Conservation (phyloP, 2,329 filamentous ascomycete genomes). For the Thelonectria rubi region DNA sequence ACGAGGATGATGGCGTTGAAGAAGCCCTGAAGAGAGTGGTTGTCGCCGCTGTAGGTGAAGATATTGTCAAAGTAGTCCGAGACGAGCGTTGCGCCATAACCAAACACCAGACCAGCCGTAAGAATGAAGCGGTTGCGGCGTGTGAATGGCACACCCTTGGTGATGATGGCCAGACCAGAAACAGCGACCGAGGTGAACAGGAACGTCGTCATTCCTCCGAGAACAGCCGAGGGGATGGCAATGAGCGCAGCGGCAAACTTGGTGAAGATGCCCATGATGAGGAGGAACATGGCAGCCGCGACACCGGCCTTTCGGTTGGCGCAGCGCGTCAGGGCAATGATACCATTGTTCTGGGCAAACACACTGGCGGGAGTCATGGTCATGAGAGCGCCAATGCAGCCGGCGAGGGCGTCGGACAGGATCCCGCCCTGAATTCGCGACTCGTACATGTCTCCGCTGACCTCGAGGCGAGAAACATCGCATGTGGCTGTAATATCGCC, state of each 20-base stretch:
- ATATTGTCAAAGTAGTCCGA: conserved; percentile 74
- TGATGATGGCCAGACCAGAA: conserved; percentile 80
- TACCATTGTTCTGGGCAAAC: conserved; percentile 86
- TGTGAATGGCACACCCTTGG: conserved; percentile 75
- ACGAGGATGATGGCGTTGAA: conserved; percentile 77
- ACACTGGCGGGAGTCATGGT: conserved; percentile 84
- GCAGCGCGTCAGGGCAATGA: conserved; percentile 83
- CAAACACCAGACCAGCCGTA: conserved; percentile 76
- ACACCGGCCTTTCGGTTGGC: conserved; percentile 84
- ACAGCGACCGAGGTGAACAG: conserved; percentile 81
- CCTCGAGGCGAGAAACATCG: conserved; percentile 79
- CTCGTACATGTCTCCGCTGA: conserved; percentile 76
- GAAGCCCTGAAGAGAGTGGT: conserved; percentile 75
- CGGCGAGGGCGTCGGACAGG: conserved; percentile 79
- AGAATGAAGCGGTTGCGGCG: conserved; percentile 84
- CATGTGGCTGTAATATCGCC: conserved; percentile 84
- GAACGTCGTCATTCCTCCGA: conserved; percentile 82
- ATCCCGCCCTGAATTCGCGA: conserved; percentile 82
- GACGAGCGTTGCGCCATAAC: conserved; percentile 75
- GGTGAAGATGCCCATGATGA: conserved; percentile 83
- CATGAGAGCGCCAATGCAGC: conserved; percentile 77
- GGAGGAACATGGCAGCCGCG: conserved; percentile 77
- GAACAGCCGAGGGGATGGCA: conserved; percentile 73
- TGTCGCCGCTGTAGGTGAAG: conserved; percentile 76
- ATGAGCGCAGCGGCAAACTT: conserved; percentile 85